Base-by-base conservation (phyloP, 495 filamentous ascomycete genomes). In the Lophiostoma macrostomum region DNA sequence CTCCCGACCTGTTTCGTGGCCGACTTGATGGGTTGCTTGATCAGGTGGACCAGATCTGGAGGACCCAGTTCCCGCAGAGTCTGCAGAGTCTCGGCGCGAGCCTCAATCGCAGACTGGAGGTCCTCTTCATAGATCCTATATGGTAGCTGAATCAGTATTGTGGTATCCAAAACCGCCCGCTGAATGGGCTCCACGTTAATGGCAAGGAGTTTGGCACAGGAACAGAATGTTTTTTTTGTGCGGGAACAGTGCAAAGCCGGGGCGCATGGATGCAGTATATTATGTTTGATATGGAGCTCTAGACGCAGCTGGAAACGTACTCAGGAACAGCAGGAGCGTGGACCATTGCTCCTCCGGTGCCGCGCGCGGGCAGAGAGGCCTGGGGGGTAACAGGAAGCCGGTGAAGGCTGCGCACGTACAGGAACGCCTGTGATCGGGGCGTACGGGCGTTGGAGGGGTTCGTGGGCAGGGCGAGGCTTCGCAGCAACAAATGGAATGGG, bases 31-130 rank as follows among this genome's bases (percentile, higher is more conserved):
- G 87, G 84, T 56, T 94, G 89, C 69, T 96, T 96, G 56, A 94
- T 81, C 43, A 98, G 77, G 72, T 97, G 93, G 16, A 96, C 93
- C 22, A 98, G 77, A 65, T 98, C 93, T 24, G 93, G 93, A 6
- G 93, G 94, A 24, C 93, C 93, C 50, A 97, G 78, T 76, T 98
- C 93, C 59, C 93, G 84, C 51, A 97, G 75, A 25, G 81, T 77
- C 64, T 83, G 79, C 16, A 98, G 77, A 7, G 86, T 81, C 58
- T 97, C 93, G 63, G 91, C 89, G 63, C 93, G 86, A 62, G 89
- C 81, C 69, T 91, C 88, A 65, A 96, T 83, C 31, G 90, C 88
- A 57, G 94, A 85, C 64, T 87, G 87, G 30, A 93, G 76, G 35
- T 91, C 81, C 65, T 95, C 88, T 70, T 97, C 93, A 54, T 89